Conservation (phyloP, 176 grass and related monocot genomes). For the Alopecurus myosuroides region DNA sequence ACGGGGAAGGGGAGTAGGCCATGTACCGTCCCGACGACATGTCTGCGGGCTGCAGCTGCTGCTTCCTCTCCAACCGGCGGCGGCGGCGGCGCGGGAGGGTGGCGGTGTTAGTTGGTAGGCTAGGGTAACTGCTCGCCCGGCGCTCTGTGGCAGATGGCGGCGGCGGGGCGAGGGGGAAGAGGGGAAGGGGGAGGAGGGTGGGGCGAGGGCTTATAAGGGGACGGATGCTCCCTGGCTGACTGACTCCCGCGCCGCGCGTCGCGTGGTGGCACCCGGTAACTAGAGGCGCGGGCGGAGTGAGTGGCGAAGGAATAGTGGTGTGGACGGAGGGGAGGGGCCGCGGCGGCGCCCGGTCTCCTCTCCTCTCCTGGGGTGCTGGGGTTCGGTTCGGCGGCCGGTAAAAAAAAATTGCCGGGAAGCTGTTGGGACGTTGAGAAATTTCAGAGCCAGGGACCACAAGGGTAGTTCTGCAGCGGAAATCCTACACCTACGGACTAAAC, state of each 20-base stretch:
- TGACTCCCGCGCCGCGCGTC: background rate
- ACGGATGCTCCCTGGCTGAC: background rate
- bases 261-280: slow-evolving; percentile 1
- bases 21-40: slow-evolving; percentile 95
- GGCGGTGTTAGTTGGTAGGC: background rate
- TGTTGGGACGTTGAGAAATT: background rate
- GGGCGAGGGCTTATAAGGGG: slow-evolving; percentile 24
- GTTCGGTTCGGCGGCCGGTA: slow-evolving; percentile 20
- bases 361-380: no score
- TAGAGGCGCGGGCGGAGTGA: background rate
- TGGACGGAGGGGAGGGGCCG: background rate
- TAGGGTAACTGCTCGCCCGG: background rate
- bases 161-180: background rate
- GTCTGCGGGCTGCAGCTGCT: background rate
- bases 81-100: background rate
- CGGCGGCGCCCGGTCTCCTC: slow-evolving; percentile 30
- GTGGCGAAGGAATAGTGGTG: slow-evolving; percentile 4
- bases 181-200: background rate
- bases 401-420: slow-evolving; percentile 30
- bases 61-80: slow-evolving; percentile 9
- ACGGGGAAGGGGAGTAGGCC: slow-evolving; percentile 95
- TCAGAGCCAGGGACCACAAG: background rate
- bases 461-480: no score
- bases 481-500: no score
- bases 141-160: background rate